Conservation (phyloP, 176 grass and related monocot genomes). For the Panicum miliaceum region DNA sequence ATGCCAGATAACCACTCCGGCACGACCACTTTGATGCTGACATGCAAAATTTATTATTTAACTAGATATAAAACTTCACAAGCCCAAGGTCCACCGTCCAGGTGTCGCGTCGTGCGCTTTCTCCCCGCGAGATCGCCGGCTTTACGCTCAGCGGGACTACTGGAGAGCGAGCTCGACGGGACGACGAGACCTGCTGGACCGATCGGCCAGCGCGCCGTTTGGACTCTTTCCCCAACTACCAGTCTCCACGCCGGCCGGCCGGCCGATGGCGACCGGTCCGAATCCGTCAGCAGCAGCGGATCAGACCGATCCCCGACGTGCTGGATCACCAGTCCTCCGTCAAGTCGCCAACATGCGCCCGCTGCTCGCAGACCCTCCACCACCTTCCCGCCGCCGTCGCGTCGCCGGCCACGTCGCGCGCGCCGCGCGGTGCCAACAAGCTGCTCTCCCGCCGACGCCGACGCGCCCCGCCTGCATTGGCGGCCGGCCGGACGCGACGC, state of each 20-base stretch:
- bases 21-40: constrained; percentile 52
- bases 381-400: background rate
- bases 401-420: background rate
- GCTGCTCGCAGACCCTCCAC: background rate
- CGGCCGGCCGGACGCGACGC: background rate
- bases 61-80: too few relatives aligned
- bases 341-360: constrained; percentile 3
- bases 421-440: too few relatives aligned
- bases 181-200: background rate
- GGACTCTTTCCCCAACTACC: constrained; percentile 22
- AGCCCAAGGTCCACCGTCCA: background rate
- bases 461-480: constrained; percentile 19
- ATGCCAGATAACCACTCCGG: constrained; percentile 99
- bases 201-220: background rate
- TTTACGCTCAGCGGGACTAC: background rate
- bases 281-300: background rate
- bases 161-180: background rate
- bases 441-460: background rate
- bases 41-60: too few relatives aligned
- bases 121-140: background rate
- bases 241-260: background rate
- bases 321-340: background rate
- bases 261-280: background rate
- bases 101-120: background rate
- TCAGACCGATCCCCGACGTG: background rate